Conservation (phyloP, 2,329 filamentous ascomycete genomes). For the Aspergillus intermedius region DNA sequence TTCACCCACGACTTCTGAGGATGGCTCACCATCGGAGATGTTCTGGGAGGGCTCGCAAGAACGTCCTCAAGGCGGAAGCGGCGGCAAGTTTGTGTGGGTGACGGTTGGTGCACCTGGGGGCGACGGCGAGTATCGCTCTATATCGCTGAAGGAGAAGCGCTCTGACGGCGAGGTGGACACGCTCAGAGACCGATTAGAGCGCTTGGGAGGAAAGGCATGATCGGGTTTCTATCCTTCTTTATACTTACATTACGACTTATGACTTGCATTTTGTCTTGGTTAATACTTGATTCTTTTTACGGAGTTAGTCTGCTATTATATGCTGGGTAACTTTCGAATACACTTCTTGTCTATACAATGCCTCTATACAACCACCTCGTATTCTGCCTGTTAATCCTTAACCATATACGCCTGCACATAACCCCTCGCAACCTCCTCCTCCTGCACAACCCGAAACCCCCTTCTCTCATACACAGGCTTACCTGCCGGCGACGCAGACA, state of each 20-base stretch:
- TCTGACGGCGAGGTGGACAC: constrained; percentile 23
- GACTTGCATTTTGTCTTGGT: background rate
- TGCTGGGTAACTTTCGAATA: background rate
- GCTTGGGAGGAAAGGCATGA: constrained; percentile 14
- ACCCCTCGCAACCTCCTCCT: constrained; percentile 1
- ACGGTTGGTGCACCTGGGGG: constrained; percentile 44
- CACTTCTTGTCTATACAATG: background rate
- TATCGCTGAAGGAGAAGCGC: constrained; percentile 27
- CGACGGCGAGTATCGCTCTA: constrained; percentile 38
- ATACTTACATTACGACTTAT: constrained; percentile 17
- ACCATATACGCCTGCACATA: constrained; percentile 8
- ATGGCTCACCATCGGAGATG: constrained; percentile 20
- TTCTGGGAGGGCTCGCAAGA: constrained; percentile 40
- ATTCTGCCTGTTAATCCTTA: background rate
- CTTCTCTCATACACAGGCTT: constrained; percentile 33
- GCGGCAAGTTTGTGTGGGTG: constrained; percentile 48
- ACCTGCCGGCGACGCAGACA: constrained; percentile 30
- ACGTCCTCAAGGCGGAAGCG: constrained; percentile 38
- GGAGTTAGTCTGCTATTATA: background rate
- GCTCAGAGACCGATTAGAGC: constrained; percentile 23
- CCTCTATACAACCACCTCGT: background rate
- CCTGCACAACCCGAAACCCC: constrained; percentile 27
- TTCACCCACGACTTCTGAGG: constrained; percentile 3
- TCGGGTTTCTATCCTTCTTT: constrained; percentile 7
- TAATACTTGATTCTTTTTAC: background rate